Evolutionary conservation across 176 grass and related monocot genomes (phyloP), one percentile per base, ranked within the genome.

Genomic region (Avena insularis): DNA sequence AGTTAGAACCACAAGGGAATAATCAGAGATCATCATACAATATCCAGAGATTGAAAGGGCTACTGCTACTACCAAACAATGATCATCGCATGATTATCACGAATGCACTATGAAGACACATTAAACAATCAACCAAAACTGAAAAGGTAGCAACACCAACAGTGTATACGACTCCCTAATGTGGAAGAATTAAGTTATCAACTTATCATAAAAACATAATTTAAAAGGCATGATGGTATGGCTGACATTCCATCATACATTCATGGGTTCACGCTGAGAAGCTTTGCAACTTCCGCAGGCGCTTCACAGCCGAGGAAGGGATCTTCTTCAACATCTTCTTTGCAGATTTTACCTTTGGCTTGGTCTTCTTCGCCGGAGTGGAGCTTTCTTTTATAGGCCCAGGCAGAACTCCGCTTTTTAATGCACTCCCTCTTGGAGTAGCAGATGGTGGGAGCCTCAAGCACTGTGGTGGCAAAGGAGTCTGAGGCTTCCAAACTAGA

Each of bases 361-460:
- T 94, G 65, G 74, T 82, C 85, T 90, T 93, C 87, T 90, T 95
- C 88, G 79, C 40, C 21, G 21, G 65, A 9, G 85, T 81, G 43
- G 92, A 79, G 27, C 65, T 94, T 83, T 93, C 91, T 70, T 81
- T 90, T 79, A 99, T 82, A 38, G 97, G 97, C 29, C 97, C 97
- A 72, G 94, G 90, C 35, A 43, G 80, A n/a, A 99, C 94, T 6
- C 97, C 94, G 78, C 94, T 96, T 89, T 99, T 99, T 54, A 99
- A 85, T 1, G 97, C 97, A 78, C 97, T 99, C 55, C 97, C 97
- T 80, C 94, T 99, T 56, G 97, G 97, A 79, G 92, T 94, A 72
- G 87, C 85, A 67, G 94, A 96, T 85, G 94, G 97, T 48, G 97
- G 97, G 40, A 96, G 40, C 77, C 97, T 96, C 92, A 99, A 84